Conservation (phyloP, 2,329 filamentous ascomycete genomes). For the Lasiodiplodia theobromae region DNA sequence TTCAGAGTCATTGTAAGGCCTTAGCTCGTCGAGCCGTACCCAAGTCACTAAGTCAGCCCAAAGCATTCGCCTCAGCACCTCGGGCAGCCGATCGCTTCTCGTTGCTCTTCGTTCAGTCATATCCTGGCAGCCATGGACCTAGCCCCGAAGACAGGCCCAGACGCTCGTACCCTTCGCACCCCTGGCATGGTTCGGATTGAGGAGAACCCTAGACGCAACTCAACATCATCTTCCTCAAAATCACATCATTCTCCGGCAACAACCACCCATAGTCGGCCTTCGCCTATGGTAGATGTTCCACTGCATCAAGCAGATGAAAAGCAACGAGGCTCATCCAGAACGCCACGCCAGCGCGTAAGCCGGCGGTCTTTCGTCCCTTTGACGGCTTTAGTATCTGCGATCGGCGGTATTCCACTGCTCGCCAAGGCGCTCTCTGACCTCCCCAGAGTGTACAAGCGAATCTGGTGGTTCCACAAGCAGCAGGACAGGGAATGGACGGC, state of each 20-base stretch:
- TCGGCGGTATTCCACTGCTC: not conserved
- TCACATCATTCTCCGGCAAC: no score
- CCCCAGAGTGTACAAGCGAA: not conserved
- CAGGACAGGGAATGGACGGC: not conserved
- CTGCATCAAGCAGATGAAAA: not conserved
- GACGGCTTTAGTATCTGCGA: not conserved
- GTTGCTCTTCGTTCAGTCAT: not conserved
- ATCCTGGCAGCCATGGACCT: not conserved
- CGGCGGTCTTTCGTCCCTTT: not conserved
- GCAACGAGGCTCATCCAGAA: not conserved
- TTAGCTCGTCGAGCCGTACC: not conserved
- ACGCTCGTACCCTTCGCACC: no score
- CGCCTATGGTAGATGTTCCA: no score
- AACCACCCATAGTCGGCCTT: no score
- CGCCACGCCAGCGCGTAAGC: not conserved
- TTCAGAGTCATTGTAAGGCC: not conserved
- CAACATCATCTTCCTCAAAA: no score
- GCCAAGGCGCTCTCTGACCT: not conserved
- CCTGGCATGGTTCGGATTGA: no score
- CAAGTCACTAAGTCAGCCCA: not conserved
- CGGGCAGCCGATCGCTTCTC: not conserved
- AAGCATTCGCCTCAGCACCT: not conserved
- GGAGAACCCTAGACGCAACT: no score
- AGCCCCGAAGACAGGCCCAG: no score
- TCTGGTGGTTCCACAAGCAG: not conserved